Percentiles rank a stretch among this genome's conserved stretches.
These are phyloP conservation scores for Erucastrum elatum DNA, from an alignment of 345 rosid genomes.

Conservation along the genomic window DNA sequence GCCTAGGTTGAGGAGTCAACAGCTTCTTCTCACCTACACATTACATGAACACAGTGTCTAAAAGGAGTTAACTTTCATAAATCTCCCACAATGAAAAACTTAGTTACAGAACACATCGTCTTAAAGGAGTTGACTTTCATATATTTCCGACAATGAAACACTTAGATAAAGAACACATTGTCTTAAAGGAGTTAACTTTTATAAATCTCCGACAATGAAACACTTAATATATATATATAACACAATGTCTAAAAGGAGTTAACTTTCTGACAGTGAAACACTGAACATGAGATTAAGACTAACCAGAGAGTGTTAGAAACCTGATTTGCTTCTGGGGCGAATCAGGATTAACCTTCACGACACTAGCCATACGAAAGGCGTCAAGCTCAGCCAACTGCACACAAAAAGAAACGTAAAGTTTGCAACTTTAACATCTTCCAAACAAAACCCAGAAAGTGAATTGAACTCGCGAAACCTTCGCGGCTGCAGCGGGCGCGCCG, in stretches of 20 bases:
- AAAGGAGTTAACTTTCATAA: not conserved
- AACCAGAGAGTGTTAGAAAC: conserved; percentile 79
- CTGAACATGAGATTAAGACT: conserved; percentile 35
- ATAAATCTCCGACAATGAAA: not conserved
- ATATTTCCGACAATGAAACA: not conserved
- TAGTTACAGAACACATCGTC: not conserved
- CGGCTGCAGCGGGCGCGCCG: conserved; percentile 77
- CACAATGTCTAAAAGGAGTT: not conserved
- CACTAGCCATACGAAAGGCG: conserved; percentile 54
- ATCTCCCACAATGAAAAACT: not conserved
- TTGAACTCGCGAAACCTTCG: no score
- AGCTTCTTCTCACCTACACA: conserved; percentile 67
- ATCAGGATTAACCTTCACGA: conserved; percentile 91
- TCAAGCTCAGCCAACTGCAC: conserved; percentile 63
- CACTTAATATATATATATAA: not conserved
- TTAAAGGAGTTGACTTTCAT: not conserved
- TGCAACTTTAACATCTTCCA: not conserved
- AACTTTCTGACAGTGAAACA: not conserved
- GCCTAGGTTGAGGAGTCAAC: conserved; percentile 87
- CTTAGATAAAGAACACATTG: not conserved
- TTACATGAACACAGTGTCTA: not conserved
- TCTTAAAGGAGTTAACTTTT: not conserved
- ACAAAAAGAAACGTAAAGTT: not conserved
- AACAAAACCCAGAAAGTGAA: conserved; percentile 13
- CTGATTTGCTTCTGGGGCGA: conserved; percentile 95